phyloP scores from a whole-genome alignment of 78 protist genomes.

The Tieghemostelium lacteum region DNA sequence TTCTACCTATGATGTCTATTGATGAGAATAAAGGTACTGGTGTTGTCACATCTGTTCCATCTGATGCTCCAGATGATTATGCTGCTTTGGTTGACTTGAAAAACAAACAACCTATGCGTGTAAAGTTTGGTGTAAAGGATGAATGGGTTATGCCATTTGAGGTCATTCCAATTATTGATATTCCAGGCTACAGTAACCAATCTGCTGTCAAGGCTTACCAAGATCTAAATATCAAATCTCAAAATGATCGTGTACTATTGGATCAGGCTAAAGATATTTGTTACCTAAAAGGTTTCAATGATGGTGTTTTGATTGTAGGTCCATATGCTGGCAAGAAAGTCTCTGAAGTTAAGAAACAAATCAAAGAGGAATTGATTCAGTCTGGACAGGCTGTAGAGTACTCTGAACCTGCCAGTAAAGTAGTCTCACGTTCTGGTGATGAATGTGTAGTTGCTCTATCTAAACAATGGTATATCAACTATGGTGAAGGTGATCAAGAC shows the following conservation, averaged over 20 bases:
- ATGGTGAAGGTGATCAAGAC: constrained; percentile 93
- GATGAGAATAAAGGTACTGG: constrained; percentile 95
- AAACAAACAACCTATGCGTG: constrained; percentile 88
- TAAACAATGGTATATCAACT: constrained; percentile 99
- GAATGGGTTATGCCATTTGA: constrained; percentile 93
- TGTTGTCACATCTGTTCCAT: constrained; percentile 97
- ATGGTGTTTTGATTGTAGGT: constrained; percentile 94
- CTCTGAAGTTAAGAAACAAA: constrained; percentile 92
- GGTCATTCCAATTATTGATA: constrained; percentile 92
- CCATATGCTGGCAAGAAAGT: constrained; percentile 85
- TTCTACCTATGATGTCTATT: constrained; percentile 97
- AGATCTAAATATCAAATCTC: constrained; percentile 89
- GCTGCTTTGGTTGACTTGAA: constrained; percentile 94
- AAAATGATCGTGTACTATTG: constrained; percentile 90
- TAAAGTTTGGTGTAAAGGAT: constrained; percentile 87
- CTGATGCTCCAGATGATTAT: constrained; percentile 99
- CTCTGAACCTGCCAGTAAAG: constrained; percentile 96
- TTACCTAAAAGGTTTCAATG: constrained; percentile 93
- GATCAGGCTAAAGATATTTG: constrained; percentile 94
- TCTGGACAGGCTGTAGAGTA: constrained; percentile 89
- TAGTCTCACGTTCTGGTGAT: constrained; percentile 98
- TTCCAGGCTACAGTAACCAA: constrained; percentile 83
- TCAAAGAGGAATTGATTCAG: constrained; percentile 78
- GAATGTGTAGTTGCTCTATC: constrained; percentile 98
- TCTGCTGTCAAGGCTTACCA: constrained; percentile 92